Base-by-base conservation (phyloP, 2,329 filamentous ascomycete species). In the Aspergillus sp. region DNA sequence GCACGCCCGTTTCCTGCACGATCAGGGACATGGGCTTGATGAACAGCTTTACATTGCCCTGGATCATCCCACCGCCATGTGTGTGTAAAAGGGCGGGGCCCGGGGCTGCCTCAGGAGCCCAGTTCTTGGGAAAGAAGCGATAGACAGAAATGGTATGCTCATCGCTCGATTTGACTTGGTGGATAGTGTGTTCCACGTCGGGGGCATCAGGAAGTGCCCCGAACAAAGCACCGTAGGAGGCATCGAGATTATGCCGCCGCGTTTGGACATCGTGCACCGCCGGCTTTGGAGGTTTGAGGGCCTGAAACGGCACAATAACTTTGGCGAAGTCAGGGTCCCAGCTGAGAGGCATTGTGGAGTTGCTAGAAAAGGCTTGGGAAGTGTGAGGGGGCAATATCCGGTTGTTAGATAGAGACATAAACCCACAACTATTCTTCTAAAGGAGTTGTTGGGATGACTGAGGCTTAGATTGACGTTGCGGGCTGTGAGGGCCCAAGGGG, bases 41-140 rank as follows among this genome's bases (percentile, higher is more conserved):
- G 38, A 52, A 54, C 12, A 49, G 33, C 1, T 33, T 28, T n/a
- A 53, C 51, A 12, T 44, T 39, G 7, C 53, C 53, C 6, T 49
- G 33, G 37, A 60, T 53, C 40, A 46, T 57, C 5, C 58, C 59
- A 11, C 58, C 58, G 27, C 54, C 58, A 34, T 63, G 59, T 12
- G 45, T 37, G 33, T 58, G 54, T 5, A 61, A 39, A n/a, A 61
- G 40, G 2, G 54, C 49, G 5, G 51, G 45, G 2, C 43, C 48
- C 10, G 42, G 45, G 3, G 40, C 40, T 5, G 38, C 39, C n/a
- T 32, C 36, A 8, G 41, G 34, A 27, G 9, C 12, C 36, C 26
- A n/a, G 36, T 47, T 47, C 28, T 48, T 50, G 11, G 19, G 19
- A 19, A 26, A 40, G 34, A 49, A 51, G 4, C 47, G 52, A 37